These are phyloP conservation scores for Hanseniaspora jakobsenii DNA, from an alignment of 805 yeast species.

Conservation along the genomic window DNA sequence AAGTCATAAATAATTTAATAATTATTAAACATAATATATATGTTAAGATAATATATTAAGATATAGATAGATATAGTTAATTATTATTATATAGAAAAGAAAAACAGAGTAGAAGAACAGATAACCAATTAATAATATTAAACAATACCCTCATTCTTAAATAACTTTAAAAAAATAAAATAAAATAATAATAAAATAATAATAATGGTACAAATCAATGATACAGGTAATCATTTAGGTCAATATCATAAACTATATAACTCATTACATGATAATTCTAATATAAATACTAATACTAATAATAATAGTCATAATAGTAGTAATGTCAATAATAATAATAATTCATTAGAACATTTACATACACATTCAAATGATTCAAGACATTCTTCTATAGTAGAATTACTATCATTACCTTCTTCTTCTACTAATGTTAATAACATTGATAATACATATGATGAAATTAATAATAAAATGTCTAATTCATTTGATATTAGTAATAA, in stretches of 20 bases:
- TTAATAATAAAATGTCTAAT: neutral
- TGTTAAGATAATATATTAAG: too few species aligned
- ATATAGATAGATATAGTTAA: too few species aligned
- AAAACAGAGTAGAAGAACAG: too few species aligned
- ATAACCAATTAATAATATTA: too few species aligned
- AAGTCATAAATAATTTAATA: too few species aligned
- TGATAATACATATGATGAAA: neutral
- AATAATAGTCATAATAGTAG: neutral
- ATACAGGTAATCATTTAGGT: conserved; percentile 3
- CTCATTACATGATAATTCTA: neutral
- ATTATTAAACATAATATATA: too few species aligned
- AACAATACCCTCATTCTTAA: too few species aligned
- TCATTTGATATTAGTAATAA: too few species aligned
- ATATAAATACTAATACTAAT: too few species aligned
- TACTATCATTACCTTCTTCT: conserved; percentile 12
- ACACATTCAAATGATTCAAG: conserved; percentile 6
- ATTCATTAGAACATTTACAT: neutral
- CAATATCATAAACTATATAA: conserved; percentile 8
- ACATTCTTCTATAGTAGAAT: conserved; percentile 14
- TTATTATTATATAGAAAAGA: too few species aligned
- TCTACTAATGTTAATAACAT: neutral
- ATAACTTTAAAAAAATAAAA: too few species aligned
- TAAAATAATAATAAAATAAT: too few species aligned
- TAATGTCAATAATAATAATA: neutral
- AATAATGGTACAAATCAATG: neutral